phyloP scores from a whole-genome alignment of 2,329 filamentous ascomycete genomes.

The Fusarium luffae region DNA sequence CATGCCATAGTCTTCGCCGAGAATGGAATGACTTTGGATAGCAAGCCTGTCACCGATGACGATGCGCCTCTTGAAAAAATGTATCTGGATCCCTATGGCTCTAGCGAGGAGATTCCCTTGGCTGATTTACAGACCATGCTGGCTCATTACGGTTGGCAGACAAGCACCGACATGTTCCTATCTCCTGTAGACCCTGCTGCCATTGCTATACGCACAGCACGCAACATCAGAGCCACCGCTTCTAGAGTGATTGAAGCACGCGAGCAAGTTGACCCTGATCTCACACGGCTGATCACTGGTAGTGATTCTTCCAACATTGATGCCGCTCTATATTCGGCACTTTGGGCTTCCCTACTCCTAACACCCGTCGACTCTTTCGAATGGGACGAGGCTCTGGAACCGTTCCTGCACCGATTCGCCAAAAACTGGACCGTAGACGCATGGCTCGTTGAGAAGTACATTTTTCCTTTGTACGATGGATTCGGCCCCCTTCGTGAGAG shows the following conservation, averaged over 20 bases:
- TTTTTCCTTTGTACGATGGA: slow-evolving; percentile 68
- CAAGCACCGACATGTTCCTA: slow-evolving; percentile 64
- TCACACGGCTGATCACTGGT: slow-evolving; percentile 52
- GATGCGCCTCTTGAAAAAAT: slow-evolving; percentile 63
- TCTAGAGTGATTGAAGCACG: slow-evolving; percentile 47
- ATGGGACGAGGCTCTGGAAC: slow-evolving; percentile 71
- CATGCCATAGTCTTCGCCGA: slow-evolving; percentile 79
- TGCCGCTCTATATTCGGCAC: slow-evolving; percentile 74
- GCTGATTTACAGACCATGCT: slow-evolving; percentile 69
- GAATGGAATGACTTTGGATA: slow-evolving; percentile 70
- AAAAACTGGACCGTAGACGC: slow-evolving; percentile 70
- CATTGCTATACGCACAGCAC: slow-evolving; percentile 76
- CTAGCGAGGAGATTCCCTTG: slow-evolving; percentile 72
- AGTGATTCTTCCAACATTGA: slow-evolving; percentile 59
- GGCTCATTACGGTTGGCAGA: slow-evolving; percentile 59
- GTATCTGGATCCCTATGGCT: slow-evolving; percentile 86
- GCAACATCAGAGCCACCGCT: slow-evolving; percentile 82
- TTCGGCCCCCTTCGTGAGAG: slow-evolving; percentile 50
- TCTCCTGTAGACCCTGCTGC: slow-evolving; percentile 71
- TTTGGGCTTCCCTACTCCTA: slow-evolving; percentile 76
- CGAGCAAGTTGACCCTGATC: slow-evolving; percentile 42
- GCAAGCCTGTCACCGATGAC: slow-evolving; percentile 50
- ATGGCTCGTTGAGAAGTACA: slow-evolving; percentile 74
- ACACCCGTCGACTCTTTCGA: slow-evolving; percentile 59
- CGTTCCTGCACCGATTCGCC: slow-evolving; percentile 64